Evolutionary conservation across 164 flowering plant genomes (phyloP).

Genomic region (Magnolia sinica): DNA sequence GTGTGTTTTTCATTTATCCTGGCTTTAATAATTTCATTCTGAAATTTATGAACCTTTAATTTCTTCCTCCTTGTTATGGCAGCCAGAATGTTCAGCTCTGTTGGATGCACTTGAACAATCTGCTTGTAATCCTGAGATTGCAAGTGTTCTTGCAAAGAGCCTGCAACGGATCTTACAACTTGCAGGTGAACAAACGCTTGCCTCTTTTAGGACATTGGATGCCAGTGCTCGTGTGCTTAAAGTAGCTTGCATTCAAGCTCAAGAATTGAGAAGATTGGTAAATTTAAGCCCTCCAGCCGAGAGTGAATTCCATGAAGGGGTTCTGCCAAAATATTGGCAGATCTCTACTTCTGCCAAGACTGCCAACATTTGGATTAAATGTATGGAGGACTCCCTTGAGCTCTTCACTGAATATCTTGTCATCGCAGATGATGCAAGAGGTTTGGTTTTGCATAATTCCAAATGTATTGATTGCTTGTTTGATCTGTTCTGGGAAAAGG

Average conservation of each 20-base stretch:
- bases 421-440: conserved; percentile 60
- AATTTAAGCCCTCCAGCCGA: conserved; percentile 20
- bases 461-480: conserved; percentile 72
- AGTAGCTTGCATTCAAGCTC: conserved; percentile 77
- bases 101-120: conserved; percentile 85
- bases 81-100: conserved; percentile 86
- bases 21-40: background rate
- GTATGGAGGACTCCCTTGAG: conserved; percentile 61
- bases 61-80: conserved; percentile 24
- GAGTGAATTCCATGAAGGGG: conserved; percentile 9
- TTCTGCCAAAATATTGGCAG: conserved; percentile 20
- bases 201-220: conserved; percentile 68
- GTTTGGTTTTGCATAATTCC: conserved; percentile 51
- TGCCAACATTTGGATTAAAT: conserved; percentile 40
- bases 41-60: background rate
- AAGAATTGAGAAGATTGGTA: conserved; percentile 49
- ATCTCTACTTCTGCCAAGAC: conserved; percentile 22
- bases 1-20: background rate
- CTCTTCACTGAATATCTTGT: conserved; percentile 58
- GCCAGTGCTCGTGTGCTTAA: conserved; percentile 76
- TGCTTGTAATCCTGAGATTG: conserved; percentile 71
- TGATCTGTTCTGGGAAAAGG: conserved; percentile 86
- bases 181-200: conserved; percentile 73
- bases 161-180: conserved; percentile 61
- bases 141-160: conserved; percentile 57